Evolutionary conservation across 345 rosid species (phyloP), one percentile per base, ranked within the genome.

Genomic region (Orychophragmus violaceus): DNA sequence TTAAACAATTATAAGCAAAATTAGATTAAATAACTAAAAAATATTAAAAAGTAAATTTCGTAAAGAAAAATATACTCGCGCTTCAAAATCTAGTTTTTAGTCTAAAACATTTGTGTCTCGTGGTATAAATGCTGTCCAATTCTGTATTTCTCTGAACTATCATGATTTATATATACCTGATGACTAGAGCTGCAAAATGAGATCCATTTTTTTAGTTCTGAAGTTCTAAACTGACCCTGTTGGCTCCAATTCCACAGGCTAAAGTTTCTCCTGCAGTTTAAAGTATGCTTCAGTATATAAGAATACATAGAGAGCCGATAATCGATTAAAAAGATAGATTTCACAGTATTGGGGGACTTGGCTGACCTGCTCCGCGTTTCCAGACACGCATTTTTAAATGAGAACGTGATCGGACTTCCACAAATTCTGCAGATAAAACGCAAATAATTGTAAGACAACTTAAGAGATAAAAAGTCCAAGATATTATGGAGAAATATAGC

Each of bases 361-460:
- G 62, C 80, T 71, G 62, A 88, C 96, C 96, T 74, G 98, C 97
- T 19, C 99, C 98, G 4, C 97, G 98, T 80, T 95, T 98, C 99
- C 99, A 91, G 16, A 91, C 98, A 39, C 89, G 91, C 97, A 95
- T 91, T 83, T 91, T 95, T 58, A 91, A 81, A 72, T 84, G 98
- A 22, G 90, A 81, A 73, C 76, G 86, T 37, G 99, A 87, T 29
- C 78, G 48, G 46, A 95, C 85, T 82, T 91, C 94, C 61, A 95
- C 99, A 76, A 91, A 95, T 66, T 91, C 99, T 95, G 94, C 82
- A 76, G 23, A 49, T 17, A 42, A 41, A 30, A 54, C 48, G 21
- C 44, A 39, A 39, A 39, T 16, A 37, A 5, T 4, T 48, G 28
- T 6, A 55, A 71, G 58, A 62, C 0, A 62, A 13, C 8, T 22